phyloP scores from a whole-genome alignment of 1,284 basidiomycete genomes.

The Leccinum griseonigrum region DNA sequence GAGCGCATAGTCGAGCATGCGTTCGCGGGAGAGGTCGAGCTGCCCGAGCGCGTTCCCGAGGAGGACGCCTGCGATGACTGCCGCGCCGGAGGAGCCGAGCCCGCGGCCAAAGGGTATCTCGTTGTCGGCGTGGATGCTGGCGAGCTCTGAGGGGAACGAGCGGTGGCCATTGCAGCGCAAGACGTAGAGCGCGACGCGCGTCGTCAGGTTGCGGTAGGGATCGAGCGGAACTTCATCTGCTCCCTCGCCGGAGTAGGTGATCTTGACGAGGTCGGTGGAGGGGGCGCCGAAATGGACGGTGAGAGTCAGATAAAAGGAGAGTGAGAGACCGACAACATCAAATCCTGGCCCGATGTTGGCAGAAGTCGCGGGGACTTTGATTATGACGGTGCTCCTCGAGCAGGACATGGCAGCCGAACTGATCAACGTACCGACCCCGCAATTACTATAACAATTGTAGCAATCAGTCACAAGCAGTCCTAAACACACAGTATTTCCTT shows the following conservation, averaged over 20 bases:
- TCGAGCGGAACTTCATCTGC: slow-evolving; percentile 89
- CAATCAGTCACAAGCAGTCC: not conserved
- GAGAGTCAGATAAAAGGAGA: slow-evolving; percentile 85
- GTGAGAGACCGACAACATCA: slow-evolving; percentile 96
- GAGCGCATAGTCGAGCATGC: slow-evolving; percentile 93
- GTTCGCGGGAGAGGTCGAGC: slow-evolving; percentile 65
- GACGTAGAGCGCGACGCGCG: slow-evolving; percentile 97
- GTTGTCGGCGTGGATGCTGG: slow-evolving; percentile 79
- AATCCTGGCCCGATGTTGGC: slow-evolving; percentile 99
- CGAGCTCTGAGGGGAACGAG: slow-evolving; percentile 72
- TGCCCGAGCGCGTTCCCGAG: slow-evolving; percentile 84
- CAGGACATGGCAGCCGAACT: slow-evolving; percentile 11
- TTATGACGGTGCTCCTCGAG: slow-evolving; percentile 45
- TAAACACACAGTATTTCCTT: not conserved
- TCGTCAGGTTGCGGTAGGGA: slow-evolving; percentile 96
- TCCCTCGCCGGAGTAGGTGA: slow-evolving; percentile 88
- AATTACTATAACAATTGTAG: not conserved
- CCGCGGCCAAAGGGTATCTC: slow-evolving; percentile 98
- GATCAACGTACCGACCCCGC: not conserved
- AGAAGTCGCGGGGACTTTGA: slow-evolving; percentile 92
- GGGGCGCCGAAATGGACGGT: slow-evolving; percentile 50
- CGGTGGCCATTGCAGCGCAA: slow-evolving; percentile 80
- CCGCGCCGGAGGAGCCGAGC: slow-evolving; percentile 95
- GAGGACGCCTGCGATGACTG: slow-evolving; percentile 94
- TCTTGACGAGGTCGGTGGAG: slow-evolving; percentile 51